Base-by-base conservation (phyloP, 192 early-diverging fungal genomes). In the Spizellomyces punctatus region DNA sequence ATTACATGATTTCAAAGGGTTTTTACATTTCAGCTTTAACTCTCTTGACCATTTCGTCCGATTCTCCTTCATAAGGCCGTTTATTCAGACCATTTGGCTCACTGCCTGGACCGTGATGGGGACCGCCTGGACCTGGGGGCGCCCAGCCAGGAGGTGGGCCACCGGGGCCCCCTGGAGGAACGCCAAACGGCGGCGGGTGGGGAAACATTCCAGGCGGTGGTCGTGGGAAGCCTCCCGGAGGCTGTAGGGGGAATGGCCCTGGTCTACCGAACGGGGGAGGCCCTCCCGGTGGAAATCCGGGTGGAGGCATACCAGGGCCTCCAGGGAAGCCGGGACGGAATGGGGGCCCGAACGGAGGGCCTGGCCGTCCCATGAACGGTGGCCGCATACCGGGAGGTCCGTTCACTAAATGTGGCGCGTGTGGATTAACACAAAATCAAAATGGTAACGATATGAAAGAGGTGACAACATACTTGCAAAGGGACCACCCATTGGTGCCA, bases 311-410 rank as follows among this genome's bases (percentile, higher is more conserved):
- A 21, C 72, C 73, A 58, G 64, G 68, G 44, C 77, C 64, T 8
- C 75, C 76, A 12, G 80, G 68, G n/a, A 36, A 36, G 27, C 76
- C 68, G 48, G 78, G 72, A n/a, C 76, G 72, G 16, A 70, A 70
- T 41, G 78, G 79, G 72, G 63, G 63, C 1, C 9, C 42, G 49
- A 16, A 21, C 47, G 19, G 42, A 64, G 76, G 76, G 70, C 85
- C 78, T 45, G 77, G 85, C 50, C 76, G 81, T 65, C 83, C 76
- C 49, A 45, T 64, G 27, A 54, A 64, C 21, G 66, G 73, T 42
- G 44, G 49, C 5, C 64, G n/a, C 58, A 72, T 66, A 69, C 27
- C 27, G 27, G 27, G 27, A 36, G 27, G 27, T 36, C 27, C 27
- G 27, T 36, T 36, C 27, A 36, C 27, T 36, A 36, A 3, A 36